Base-by-base conservation (phyloP, 78 protist species). In the Pelomyxa schiedti region DNA sequence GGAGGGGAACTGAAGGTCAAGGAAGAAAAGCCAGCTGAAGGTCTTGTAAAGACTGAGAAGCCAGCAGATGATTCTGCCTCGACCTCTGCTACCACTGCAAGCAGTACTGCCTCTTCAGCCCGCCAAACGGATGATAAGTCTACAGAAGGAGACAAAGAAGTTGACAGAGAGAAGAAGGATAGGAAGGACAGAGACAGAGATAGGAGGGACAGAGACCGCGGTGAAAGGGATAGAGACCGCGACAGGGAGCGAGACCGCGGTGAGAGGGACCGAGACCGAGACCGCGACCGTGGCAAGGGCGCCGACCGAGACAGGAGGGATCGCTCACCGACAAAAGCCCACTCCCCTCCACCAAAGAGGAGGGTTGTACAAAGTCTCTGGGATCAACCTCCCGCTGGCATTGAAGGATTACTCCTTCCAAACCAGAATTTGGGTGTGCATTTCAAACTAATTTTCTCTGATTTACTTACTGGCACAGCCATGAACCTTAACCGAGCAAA, bases 401-500 rank as follows among this genome's bases (percentile, higher is more conserved):
- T 58, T 30, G 42, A 52, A 52, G 24, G 63, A 52, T 24, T 24
- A 24, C 63, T n/a, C 24, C 63, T 52, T 24, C 24, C 24, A 52
- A 24, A n/a, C 36, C 36, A 24, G 24, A 24, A 52, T n/a, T n/a
- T 24, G 24, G 24, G 36, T 24, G 29, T 3, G 65, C 30, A 43
- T 53, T 35, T 43, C 69, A 36, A 6, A 39, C 2, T 40, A 66
- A 41, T 38, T 39, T 41, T 37, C 74, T 6, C 69, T 70, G 35
- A 6, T 6, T 6, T 39, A 70, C 6, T 32, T 39, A 42, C 4
- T 42, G 32, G 4, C 42, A 72, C 66, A 32, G 32, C 29, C 39
- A 0, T 29, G 42, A 24, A 80, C 30, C 32, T 3, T 76, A 78
- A 75, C 89, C 75, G 37, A 35, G 41, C 42, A 29, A 66, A 81